Evolutionary conservation across 2,329 filamentous ascomycete genomes (phyloP).

Genomic region (Hypoxylon sp.): DNA sequence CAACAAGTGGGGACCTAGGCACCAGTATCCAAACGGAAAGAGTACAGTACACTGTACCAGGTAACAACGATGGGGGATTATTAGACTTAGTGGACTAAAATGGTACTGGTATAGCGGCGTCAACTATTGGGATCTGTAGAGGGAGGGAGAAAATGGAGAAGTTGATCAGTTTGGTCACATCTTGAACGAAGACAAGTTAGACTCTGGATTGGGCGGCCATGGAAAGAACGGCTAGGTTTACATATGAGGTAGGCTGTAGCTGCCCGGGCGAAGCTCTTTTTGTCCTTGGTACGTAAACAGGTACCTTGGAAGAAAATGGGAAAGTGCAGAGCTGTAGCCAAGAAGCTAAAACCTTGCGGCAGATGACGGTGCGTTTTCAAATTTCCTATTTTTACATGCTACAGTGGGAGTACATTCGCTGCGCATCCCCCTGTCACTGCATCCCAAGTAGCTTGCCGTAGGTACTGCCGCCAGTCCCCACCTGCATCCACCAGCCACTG

Average conservation of each 20-base stretch:
- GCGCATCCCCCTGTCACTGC: constrained; percentile 7
- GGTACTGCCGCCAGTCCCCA: constrained; percentile 17
- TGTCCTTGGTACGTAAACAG: constrained; percentile 28
- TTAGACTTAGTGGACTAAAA: constrained; percentile 10
- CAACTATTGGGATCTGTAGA: constrained; percentile 2
- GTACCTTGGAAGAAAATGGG: constrained; percentile 22
- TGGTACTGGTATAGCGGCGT: constrained; percentile 15
- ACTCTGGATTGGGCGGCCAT: constrained; percentile 38
- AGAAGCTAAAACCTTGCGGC: constrained; percentile 40
- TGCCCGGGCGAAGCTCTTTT: constrained; percentile 38
- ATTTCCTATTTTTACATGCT: constrained; percentile 44
- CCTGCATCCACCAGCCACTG: constrained; percentile 1
- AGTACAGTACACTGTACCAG: constrained; percentile 14
- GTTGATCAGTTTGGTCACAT: constrained; percentile 16
- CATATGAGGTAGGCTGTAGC: constrained; percentile 42
- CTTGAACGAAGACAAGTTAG: constrained; percentile 23
- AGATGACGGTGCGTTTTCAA: constrained; percentile 43
- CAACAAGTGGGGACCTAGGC: constrained; percentile 13
- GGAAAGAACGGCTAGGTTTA: constrained; percentile 35
- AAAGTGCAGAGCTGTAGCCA: constrained; percentile 37
- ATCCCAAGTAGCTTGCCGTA: constrained; percentile 27
- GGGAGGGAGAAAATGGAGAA: constrained; percentile 5
- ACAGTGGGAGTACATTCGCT: constrained; percentile 26
- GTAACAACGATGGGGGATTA: constrained; percentile 10
- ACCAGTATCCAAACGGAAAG: constrained; percentile 7